Conservation (phyloP, 2,329 filamentous ascomycete genomes). For the Sporothrix euskadiensis region DNA sequence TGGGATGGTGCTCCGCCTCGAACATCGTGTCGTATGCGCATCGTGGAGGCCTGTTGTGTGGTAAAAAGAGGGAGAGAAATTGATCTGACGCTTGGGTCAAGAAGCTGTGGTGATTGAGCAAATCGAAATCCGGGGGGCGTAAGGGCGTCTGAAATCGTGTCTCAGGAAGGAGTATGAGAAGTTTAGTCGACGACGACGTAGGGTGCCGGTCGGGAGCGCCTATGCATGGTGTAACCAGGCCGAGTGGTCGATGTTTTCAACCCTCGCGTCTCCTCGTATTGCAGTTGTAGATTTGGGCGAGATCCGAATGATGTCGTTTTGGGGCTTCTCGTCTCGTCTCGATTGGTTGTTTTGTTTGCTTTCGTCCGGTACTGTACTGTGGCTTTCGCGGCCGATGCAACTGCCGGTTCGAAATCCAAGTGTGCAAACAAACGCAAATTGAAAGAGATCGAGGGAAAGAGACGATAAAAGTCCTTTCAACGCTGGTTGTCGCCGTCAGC, state of each 20-base stretch:
- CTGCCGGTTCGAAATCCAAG: not conserved
- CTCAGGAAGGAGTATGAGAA: not conserved
- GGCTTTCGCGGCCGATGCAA: not conserved
- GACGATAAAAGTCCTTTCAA: not conserved
- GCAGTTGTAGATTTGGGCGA: not conserved
- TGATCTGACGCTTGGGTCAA: not conserved
- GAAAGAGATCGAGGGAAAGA: not conserved
- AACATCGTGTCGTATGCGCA: slow-evolving; percentile 15
- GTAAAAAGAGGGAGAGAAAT: not conserved
- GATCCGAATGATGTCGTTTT: not conserved
- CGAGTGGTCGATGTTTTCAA: not conserved
- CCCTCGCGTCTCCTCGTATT: not conserved
- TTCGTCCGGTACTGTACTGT: not conserved
- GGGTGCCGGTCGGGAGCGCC: not conserved
- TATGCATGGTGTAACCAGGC: slow-evolving; percentile 24
- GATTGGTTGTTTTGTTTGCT: not conserved
- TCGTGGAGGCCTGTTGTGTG: not conserved
- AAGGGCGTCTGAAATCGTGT: not conserved
- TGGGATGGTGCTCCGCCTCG: not conserved
- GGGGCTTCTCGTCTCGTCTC: not conserved
- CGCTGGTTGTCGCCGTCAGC: not conserved
- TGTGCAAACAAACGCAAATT: not conserved
- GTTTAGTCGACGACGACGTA: slow-evolving; percentile 8
- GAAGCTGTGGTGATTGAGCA: not conserved
- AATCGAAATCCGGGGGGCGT: not conserved